Conservation (phyloP, 306 rosid genomes). For the Quercus wislizeni region DNA sequence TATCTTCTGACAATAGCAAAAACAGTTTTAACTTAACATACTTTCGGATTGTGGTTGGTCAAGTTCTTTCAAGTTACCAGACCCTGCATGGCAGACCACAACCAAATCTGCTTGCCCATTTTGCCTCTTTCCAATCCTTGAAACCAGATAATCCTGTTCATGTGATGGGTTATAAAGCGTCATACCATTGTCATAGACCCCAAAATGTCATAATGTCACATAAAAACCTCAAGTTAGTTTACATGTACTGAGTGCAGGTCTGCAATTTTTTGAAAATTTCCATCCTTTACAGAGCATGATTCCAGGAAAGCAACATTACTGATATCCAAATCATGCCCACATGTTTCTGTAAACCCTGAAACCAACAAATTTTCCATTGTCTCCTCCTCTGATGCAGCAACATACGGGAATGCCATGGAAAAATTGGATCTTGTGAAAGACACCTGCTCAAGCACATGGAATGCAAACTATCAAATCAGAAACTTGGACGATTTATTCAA, state of each 20-base stretch:
- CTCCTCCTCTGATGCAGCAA: conserved; percentile 67
- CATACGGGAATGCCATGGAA: conserved; percentile 91
- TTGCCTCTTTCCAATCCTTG: conserved; percentile 52
- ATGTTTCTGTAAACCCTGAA: conserved; percentile 68
- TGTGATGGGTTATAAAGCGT: conserved; percentile 23
- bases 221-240: conserved; percentile 31
- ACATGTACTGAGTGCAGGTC: conserved; percentile 64
- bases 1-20: neutral
- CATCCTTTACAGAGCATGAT: conserved; percentile 59
- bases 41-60: conserved; percentile 60
- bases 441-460: conserved; percentile 43
- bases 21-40: conserved; percentile 32
- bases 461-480: conserved; percentile 23
- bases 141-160: conserved; percentile 68
- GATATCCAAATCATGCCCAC: conserved; percentile 62
- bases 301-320: conserved; percentile 51
- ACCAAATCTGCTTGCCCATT: conserved; percentile 66
- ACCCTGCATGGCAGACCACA: conserved; percentile 62
- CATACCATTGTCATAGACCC: conserved; percentile 26
- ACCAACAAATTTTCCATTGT: conserved; percentile 57
- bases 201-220: conserved; percentile 23
- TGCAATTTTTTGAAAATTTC: conserved; percentile 37
- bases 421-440: conserved; percentile 74
- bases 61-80: conserved; percentile 36
- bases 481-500: neutral